These are phyloP conservation scores for Chrysanthemum lavandulifolium DNA, from an alignment of 129 eudicot species.

Conservation along the genomic window DNA sequence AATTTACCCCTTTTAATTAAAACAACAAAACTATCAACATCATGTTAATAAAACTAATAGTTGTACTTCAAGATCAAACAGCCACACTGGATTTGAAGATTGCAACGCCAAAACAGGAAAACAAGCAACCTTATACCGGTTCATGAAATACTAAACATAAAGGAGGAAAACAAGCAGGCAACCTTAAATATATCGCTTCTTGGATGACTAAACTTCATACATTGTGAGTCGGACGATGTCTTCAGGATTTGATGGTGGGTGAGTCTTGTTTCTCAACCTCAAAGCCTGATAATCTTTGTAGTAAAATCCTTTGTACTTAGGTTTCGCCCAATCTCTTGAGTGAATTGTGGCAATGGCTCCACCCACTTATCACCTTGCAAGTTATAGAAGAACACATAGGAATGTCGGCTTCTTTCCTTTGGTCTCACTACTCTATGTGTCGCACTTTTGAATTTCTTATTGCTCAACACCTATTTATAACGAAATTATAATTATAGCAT, in stretches of 20 bases:
- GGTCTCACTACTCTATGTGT: constrained; percentile 58
- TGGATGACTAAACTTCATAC: constrained; percentile 28
- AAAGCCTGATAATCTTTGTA: constrained; percentile 55
- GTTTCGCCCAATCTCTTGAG: constrained; percentile 35
- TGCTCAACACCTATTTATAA: constrained; percentile 50
- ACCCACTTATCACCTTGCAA: constrained; percentile 59
- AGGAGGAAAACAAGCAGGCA: background rate
- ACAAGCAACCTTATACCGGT: background rate
- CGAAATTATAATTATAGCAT: background rate
- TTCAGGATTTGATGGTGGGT: constrained; percentile 57
- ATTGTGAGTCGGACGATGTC: constrained; percentile 44
- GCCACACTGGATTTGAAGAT: too few relatives aligned
- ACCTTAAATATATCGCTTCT: background rate
- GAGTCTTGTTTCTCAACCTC: constrained; percentile 66
- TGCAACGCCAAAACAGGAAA: too few relatives aligned
- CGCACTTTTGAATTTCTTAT: constrained; percentile 56
- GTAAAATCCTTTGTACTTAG: constrained; percentile 53
- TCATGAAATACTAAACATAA: background rate
- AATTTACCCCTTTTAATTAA: too few relatives aligned
- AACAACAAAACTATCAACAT: too few relatives aligned
- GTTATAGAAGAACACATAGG: constrained; percentile 48
- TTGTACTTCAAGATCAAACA: too few relatives aligned
- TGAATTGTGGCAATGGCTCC: constrained; percentile 55
- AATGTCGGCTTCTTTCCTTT: constrained; percentile 38
- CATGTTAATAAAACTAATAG: too few relatives aligned